Base-by-base conservation (phyloP, 139 green algal genomes). In the Coelastrella sp. region DNA sequence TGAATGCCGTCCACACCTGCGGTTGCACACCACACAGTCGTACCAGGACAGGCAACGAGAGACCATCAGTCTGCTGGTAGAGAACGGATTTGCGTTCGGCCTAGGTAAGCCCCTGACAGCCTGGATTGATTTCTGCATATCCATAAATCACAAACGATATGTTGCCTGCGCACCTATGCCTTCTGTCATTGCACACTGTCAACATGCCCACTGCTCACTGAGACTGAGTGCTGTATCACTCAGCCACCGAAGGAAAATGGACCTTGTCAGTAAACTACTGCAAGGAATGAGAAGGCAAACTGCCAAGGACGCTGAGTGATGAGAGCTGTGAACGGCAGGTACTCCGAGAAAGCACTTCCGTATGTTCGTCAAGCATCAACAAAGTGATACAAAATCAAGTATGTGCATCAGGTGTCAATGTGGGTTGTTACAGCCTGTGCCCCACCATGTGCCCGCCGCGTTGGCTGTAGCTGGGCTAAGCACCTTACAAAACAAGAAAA, bases 1-100 rank as follows among this genome's bases (percentile, higher is more conserved):
- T 87, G 53, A 35, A 64, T 75, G 27, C 69, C 81, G 59, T 86
- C 68, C 48, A 81, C 64, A 53, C 79, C 79, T 85, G 79, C 62
- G 75, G 19, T n/a, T n/a, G n/a, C n/a, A n/a, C n/a, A n/a, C n/a
- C n/a, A n/a, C n/a, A n/a, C n/a, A n/a, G n/a, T n/a, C n/a, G n/a
- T n/a, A n/a, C n/a, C n/a, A n/a, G n/a, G n/a, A n/a, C n/a, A n/a
- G n/a, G n/a, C n/a, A 21, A 73, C 27, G 43, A 43, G 64, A 2
- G 35, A 30, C 34, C 64, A 73, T 73, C 19, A 25, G 53, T n/a
- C n/a, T n/a, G n/a, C n/a, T n/a, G n/a, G n/a, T n/a, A n/a, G n/a
- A n/a, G n/a, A n/a, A n/a, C n/a, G n/a, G n/a, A n/a, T n/a, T n/a
- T n/a, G n/a, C n/a, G n/a, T n/a, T n/a, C n/a, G n/a, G n/a, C n/a